Base-by-base conservation (phyloP, 495 filamentous ascomycete genomes). In the Podospora didyma region DNA sequence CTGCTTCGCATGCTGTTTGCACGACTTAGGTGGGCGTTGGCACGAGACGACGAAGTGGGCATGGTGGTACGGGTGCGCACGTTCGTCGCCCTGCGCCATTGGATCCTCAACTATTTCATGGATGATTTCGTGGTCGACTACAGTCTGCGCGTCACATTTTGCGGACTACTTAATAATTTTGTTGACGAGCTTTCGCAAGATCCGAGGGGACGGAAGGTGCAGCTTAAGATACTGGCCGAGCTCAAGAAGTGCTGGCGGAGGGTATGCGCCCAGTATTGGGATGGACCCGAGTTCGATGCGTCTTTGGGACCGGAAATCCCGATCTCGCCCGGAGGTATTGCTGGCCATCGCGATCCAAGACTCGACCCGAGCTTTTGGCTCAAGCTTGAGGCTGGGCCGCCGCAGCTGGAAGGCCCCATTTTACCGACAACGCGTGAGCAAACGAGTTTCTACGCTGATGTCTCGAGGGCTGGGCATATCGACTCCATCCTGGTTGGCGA, bases 161-260 rank as follows among this genome's bases (percentile, higher is more conserved):
- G 92, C 65, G 78, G 83, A 28, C 79, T 87, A 19, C 80, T 97
- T 49, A 97, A 97, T 69, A 76, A 80, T 21, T 79, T 97, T 54
- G 85, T 87, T 31, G 69, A 80, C 49, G 81, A 88, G 26, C 51
- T 79, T 22, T 65, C 71, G 7, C 58, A 66, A 46, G 73, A 76
- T 26, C 49, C 62, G 17, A 60, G 62, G 4, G 84, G 82, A 19
- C 81, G 80, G 46, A 82, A 81, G 54, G 92, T 90, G 39, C 90
- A 95, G 64, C 69, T 94, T 52, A 96, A 96, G 71, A 96, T 97
- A 53, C 78, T 99, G 52, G 83, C 88, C 31, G 93, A 99, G 68
- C 75, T 97, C 46, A 97, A 97, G 72, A 92, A 94, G 69, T 97
- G 95, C 67, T 99, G 95, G 95, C 83, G 95, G 72, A 84, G 91